Base-by-base conservation (phyloP, 176 grass and related monocot genomes). In the Juncus inflexus region DNA sequence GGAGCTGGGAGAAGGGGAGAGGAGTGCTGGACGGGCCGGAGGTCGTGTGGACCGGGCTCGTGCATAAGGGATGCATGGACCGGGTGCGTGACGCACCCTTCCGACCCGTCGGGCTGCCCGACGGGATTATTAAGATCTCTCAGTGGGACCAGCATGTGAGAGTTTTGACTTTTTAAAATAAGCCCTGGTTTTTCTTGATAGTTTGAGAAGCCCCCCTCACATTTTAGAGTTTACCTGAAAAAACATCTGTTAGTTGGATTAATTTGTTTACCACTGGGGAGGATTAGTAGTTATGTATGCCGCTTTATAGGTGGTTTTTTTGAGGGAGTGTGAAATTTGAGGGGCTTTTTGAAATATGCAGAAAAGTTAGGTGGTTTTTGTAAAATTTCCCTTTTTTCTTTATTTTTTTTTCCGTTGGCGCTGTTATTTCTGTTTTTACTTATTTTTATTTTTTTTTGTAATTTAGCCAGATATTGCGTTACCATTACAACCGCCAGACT, bases 101-200 rank as follows among this genome's bases (percentile, higher is more conserved):
- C 91, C 81, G 81, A 91, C 68, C 84, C 83, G 70, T 72, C 66
- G 19, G 19, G 19, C 1, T 64, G 84, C 91, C 54, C 86, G 91
- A 74, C 83, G 85, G 80, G 92, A 91, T 97, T 40, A 82, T 97
- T 73, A 91, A 81, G 76, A 91, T 97, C 81, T 85, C 92, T 50
- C 92, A 88, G 56, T 74, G 80, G 73, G 92, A 97, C 83, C 84
- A 97, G 43, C 92, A 97, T 86, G 92, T 97, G 76, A 91, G 92
- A 36, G 54, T 67, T 56, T 64, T 66, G 52, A 55, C 60, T 78
- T 47, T 49, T 5, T 15, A 28, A 28, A 28, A 28, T 0, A 28
- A 0, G 19, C 19, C 1, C 19, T 28, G 19, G 0, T 1, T 28
- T 28, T 28, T 28, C 19, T 28, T 0, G 1, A 28, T 28, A 28